phyloP scores from a whole-genome alignment of 495 filamentous ascomycete species.

The Sporormia fimetaria region DNA sequence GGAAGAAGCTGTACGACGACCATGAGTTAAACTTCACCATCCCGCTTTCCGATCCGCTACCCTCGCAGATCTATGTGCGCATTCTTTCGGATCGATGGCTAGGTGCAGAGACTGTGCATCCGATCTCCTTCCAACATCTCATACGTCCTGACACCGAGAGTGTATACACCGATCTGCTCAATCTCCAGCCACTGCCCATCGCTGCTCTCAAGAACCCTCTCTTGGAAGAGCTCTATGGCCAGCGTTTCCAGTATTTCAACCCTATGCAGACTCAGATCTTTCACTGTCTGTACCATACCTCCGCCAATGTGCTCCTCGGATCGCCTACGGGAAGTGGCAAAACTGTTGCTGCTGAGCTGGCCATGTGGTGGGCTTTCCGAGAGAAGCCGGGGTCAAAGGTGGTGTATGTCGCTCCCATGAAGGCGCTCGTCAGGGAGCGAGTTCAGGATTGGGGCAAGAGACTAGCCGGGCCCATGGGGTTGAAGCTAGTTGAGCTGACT shows the following conservation, averaged over 20 bases:
- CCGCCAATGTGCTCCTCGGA: slow-evolving; percentile 86
- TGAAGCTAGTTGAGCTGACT: slow-evolving; percentile 91
- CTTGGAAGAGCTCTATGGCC: slow-evolving; percentile 75
- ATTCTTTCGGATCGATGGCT: slow-evolving; percentile 93
- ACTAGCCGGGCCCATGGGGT: slow-evolving; percentile 69
- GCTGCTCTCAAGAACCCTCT: slow-evolving; percentile 76
- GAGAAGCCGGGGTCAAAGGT: slow-evolving; percentile 95
- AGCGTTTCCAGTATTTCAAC: slow-evolving; percentile 92
- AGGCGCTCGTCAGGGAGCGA: slow-evolving; percentile 90
- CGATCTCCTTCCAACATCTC: slow-evolving; percentile 94
- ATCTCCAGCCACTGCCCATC: slow-evolving; percentile 84
- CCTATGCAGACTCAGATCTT: slow-evolving; percentile 99
- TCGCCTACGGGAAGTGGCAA: slow-evolving; percentile 96
- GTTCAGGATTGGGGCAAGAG: slow-evolving; percentile 89
- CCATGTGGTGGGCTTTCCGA: slow-evolving; percentile 99
- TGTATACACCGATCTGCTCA: slow-evolving; percentile 85
- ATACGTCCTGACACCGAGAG: slow-evolving; percentile 96
- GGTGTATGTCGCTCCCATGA: slow-evolving; percentile 99
- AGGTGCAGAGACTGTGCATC: slow-evolving; percentile 89
- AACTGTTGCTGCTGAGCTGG: slow-evolving; percentile 86
- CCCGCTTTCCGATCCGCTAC: slow-evolving; percentile 81
- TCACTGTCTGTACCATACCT: slow-evolving; percentile 84
- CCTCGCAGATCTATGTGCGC: slow-evolving; percentile 89
- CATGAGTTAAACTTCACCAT: slow-evolving; percentile 98
- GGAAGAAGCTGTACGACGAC: slow-evolving; percentile 81